Percentiles rank a stretch among this genome's conserved stretches.
phyloP scores from a whole-genome alignment of 768 basidiomycete species.

The Clitopilus hobsonii region DNA sequence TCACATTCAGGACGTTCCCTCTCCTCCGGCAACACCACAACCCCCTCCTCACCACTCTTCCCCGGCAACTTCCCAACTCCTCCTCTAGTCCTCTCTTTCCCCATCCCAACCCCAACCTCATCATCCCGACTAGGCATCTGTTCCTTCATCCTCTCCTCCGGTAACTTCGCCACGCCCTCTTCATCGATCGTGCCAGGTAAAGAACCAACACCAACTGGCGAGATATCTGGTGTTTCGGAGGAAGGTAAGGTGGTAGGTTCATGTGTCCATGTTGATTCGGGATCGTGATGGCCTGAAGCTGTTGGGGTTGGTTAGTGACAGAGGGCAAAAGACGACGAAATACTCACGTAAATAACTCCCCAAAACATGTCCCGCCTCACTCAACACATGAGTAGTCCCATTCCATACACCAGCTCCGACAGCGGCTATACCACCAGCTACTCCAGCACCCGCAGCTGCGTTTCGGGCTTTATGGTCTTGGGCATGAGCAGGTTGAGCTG shows the following conservation, averaged over 20 bases:
- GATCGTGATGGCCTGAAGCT: background rate
- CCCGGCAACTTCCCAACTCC: background rate
- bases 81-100: background rate
- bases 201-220: constrained; percentile 39
- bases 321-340: background rate
- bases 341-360: background rate
- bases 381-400: background rate
- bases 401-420: background rate
- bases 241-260: constrained; percentile 2
- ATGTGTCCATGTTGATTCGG: background rate
- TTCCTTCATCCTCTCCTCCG: constrained; percentile 32
- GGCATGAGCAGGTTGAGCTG: background rate
- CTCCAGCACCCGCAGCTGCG: background rate
- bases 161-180: constrained; percentile 38
- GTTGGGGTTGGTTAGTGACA: background rate
- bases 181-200: constrained; percentile 42
- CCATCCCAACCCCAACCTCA: background rate
- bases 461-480: background rate
- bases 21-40: background rate
- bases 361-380: background rate
- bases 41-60: background rate
- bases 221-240: constrained; percentile 24
- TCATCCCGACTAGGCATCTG: background rate
- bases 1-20: background rate
- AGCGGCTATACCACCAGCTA: background rate